Evolutionary conservation across 768 basidiomycete genomes (phyloP), one percentile per base, ranked within the genome.

Genomic region (Mycena amicta): DNA sequence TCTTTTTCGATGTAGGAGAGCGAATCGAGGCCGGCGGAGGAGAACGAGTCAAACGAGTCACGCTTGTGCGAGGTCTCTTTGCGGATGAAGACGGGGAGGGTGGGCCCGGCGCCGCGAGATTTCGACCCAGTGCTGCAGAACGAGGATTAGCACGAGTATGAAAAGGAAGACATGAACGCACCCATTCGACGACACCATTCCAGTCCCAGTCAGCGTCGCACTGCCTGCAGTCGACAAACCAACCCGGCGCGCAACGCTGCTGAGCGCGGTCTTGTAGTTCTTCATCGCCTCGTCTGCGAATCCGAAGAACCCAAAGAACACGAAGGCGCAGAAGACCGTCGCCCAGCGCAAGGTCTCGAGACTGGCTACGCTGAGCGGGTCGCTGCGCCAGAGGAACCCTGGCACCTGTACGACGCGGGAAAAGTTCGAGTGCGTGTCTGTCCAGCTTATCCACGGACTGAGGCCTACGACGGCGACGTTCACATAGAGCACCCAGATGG

Each of bases 231-330:
- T 49, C 26, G 47, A 49, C 47, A 49, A 23, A 15, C 47, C 47
- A 13, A 49, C 13, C 27, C 22, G 23, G 25, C 47, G 5, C 47
- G 77, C 73, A 25, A 83, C 73, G 2, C 75, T 73, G 30, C 55
- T 41, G 59, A 77, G 70, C 0, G 74, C 76, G 5, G 68, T 66
- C 11, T 74, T 71, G 65, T 88, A 88, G 61, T 83, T 72, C 65
- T 75, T 80, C 56, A 76, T 72, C 26, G 87, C 85, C 66, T 88
- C 88, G 25, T 80, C 77, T 11, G 81, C 83, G 52, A 87, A 81
- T 1, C 86, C 87, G 65, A 90, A 89, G 75, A 86, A 83, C n/a
- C 68, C 70, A 66, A 89, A 89, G 74, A 89, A 89, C 41, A 81
- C 15, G 57, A 87, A 69, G 3, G 83, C 80, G 61, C 79, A 82